Evolutionary conservation across 768 basidiomycete genomes (phyloP).

Genomic region (Russula sp.): DNA sequence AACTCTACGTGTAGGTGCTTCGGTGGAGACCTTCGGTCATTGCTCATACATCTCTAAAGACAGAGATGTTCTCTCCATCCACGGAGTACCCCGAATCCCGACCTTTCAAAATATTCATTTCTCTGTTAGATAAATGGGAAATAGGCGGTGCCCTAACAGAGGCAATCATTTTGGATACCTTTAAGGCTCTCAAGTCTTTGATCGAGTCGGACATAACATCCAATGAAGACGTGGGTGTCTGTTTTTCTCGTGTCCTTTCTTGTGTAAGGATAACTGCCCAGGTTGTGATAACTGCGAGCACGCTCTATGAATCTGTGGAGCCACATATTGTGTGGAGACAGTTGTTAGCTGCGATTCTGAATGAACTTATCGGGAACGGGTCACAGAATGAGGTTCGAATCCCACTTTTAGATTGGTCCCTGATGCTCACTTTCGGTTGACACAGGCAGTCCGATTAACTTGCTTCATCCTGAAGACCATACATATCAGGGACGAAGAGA

Average conservation of each 20-base stretch:
- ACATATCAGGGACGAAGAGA: conserved; percentile 79
- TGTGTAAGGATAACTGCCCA: conserved; percentile 36
- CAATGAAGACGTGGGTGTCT: conserved; percentile 50
- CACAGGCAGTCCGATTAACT: conserved; percentile 59
- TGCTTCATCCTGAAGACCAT: conserved; percentile 69
- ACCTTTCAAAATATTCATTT: conserved; percentile 95
- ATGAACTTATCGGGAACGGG: conserved; percentile 43
- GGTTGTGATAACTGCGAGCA: conserved; percentile 67
- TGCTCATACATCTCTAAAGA: conserved; percentile 33
- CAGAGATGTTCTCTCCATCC: conserved; percentile 69
- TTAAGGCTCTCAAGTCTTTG: conserved; percentile 59
- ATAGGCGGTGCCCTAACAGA: conserved; percentile 80
- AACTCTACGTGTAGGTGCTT: conserved; percentile 53
- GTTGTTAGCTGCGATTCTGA: conserved; percentile 50
- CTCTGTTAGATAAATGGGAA: conserved; percentile 95
- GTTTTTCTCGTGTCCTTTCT: neutral
- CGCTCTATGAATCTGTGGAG: conserved; percentile 89
- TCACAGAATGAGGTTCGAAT: conserved; percentile 41
- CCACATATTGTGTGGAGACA: conserved; percentile 83
- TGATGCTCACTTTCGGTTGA: conserved; percentile 4
- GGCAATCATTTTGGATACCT: conserved; percentile 67
- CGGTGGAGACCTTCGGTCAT: neutral
- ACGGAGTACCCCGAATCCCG: conserved; percentile 70
- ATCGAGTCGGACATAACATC: conserved; percentile 45
- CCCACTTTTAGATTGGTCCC: neutral